These are phyloP conservation scores for Chalciporus sphaerocephalus DNA, from an alignment of 768 basidiomycete species.

Conservation along the genomic window DNA sequence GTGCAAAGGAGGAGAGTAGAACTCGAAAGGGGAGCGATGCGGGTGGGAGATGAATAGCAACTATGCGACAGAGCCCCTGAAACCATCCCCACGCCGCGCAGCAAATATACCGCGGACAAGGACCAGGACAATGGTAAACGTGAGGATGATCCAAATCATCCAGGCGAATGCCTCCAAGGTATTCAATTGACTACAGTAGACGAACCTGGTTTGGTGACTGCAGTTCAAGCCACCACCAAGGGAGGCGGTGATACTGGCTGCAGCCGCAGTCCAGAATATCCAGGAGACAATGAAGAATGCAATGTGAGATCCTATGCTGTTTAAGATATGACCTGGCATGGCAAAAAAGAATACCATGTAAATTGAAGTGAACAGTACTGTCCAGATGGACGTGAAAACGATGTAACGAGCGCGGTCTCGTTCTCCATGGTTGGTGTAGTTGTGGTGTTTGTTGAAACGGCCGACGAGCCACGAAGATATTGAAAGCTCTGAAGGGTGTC, in stretches of 20 bases:
- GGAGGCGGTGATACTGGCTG: conserved; percentile 61
- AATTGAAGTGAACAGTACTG: conserved; percentile 48
- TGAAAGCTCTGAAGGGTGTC: conserved; percentile 42
- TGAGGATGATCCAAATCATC: conserved; percentile 65
- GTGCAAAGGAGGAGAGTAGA: not conserved
- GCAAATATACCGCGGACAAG: conserved; percentile 57
- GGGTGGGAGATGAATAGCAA: not conserved
- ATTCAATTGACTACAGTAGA: conserved; percentile 74
- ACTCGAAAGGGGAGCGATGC: conserved; percentile 6
- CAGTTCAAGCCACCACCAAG: conserved; percentile 72
- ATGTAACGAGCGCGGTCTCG: conserved; percentile 64
- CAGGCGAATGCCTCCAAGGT: conserved; percentile 74
- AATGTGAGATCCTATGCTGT: conserved; percentile 60
- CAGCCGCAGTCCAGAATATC: conserved; percentile 75
- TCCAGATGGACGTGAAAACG: conserved; percentile 73
- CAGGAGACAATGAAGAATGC: conserved; percentile 63
- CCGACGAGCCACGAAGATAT: conserved; percentile 71
- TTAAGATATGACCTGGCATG: conserved; percentile 44
- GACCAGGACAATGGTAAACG: conserved; percentile 54
- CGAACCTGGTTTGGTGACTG: conserved; percentile 44
- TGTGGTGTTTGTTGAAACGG: conserved; percentile 52
- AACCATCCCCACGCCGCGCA: conserved; percentile 64
- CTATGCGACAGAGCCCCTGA: conserved; percentile 49
- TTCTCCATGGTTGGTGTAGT: conserved; percentile 45
- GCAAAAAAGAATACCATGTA: conserved; percentile 54